Base-by-base conservation (phyloP, 768 basidiomycete genomes). In the Polyporus arcularius region DNA sequence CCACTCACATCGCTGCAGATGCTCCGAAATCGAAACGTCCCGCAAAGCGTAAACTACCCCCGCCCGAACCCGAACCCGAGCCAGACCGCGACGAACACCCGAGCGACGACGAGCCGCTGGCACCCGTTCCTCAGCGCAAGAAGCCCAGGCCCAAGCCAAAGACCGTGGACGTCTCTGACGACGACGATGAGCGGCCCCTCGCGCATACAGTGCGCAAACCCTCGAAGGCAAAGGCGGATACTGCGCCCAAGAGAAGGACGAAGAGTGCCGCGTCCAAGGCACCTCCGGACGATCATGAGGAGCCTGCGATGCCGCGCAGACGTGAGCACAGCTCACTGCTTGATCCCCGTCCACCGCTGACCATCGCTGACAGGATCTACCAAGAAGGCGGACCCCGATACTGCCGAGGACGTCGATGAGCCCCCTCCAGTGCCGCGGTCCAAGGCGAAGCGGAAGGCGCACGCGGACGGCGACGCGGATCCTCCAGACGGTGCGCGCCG, bases 41-140 rank as follows among this genome's bases (percentile, higher is more conserved):
- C 16, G 39, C 18, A 2, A 61, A 55, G 32, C 53, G 60, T 10
- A 61, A 55, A 26, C 21, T 26, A 35, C 48, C 53, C 9, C 42
- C 51, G 14, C 28, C 43, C 15, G 21, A 26, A 26, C 51, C 51
- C 6, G 49, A 51, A 28, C 35, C 52, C 5, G 31, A 31, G 0
- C 45, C 51, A 49, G 52, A 57, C 2, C 56, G 39, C 7, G 26
- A 46, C 21, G 41, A 45, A 2, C 39, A 26, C 8, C 35, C 35
- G 7, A 58, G 57, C 41, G 60, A 55, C 16, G 57, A 62, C 18
- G 53, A 50, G 15, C 53, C 61, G 3, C 56, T 58, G 16, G 59
- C 41, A 1, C 58, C 58, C 32, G 28, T 7, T 8, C 26, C 46
- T 30, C 7, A 6, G 35, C 38, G 58, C 41, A 60, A 54, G 57